Evolutionary conservation across 495 filamentous ascomycete species (phyloP), one percentile per base, ranked within the genome.

Genomic region (Penicillium diatomitis): DNA sequence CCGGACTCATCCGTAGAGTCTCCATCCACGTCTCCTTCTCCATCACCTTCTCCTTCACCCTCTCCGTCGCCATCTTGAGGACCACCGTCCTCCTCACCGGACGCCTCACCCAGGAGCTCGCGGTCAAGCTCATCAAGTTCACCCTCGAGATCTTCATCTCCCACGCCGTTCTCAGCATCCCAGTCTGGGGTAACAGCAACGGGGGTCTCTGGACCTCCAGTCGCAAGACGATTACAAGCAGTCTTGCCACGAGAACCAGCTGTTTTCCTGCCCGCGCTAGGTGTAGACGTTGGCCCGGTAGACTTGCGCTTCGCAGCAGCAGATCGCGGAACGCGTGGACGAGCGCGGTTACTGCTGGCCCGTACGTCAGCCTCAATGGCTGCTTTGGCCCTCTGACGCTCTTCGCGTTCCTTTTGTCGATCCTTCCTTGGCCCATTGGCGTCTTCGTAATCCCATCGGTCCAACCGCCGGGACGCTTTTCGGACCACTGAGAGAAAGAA

Each of bases 401-500:
- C 69, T 49, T 74, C 69, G 27, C 71, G 57, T 35, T 70, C 69
- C 51, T 57, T 63, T 50, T 69, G 70, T 7, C 71, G 68, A 42
- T 74, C 68, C 44, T 60, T 64, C 48, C 61, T 69, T 6, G 70
- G 69, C 3, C 69, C 69, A 28, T 73, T 73, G 68, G 63, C 78
- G 34, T 74, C 71, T 32, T 78, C 71, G 39, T 66, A 67, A 42
- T 85, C 80, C 87, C 87, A 90, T 28, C 88, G 79, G 48, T 80
- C 72, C n/a, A 95, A 74, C 47, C 88, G 73, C 27, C 88, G 75
- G 8, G 74, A 64, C 1, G 79, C 76, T 44, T 89, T 80, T 41
- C 88, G 75, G 8, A 91, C 66, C 4, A 86, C 80, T 9, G 86
- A 85, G 32, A 83, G 74, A 51, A 81, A 88, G n/a, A 82, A 76